phyloP scores from a whole-genome alignment of 495 filamentous ascomycete species.

The Penicillium angulare region DNA sequence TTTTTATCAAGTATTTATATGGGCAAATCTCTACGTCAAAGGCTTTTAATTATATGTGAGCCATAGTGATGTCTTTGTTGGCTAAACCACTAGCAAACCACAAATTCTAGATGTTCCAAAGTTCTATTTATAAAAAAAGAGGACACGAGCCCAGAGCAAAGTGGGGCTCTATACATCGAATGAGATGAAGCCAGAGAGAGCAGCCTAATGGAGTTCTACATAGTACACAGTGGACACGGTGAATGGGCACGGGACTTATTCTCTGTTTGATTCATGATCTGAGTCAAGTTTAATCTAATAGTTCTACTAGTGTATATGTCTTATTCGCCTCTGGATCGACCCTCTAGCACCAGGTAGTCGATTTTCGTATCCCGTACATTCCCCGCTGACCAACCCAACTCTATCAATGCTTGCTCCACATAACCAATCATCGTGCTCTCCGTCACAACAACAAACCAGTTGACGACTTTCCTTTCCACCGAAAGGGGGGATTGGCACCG shows the following conservation, averaged over 20 bases:
- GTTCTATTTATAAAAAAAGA: constrained; percentile 1
- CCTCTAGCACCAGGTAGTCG: neutral
- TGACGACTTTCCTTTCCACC: neutral
- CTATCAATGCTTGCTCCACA: neutral
- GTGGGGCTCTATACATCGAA: neutral
- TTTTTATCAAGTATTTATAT: no score
- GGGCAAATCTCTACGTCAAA: no score
- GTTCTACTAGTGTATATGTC: neutral
- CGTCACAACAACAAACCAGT: neutral
- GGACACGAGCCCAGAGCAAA: neutral
- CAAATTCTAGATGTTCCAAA: no score
- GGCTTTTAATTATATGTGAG: no score
- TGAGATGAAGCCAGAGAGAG: neutral
- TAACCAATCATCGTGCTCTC: no score
- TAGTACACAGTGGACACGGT: neutral
- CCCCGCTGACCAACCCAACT: neutral
- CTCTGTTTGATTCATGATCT: neutral
- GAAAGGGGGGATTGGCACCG: neutral
- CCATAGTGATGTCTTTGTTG: no score
- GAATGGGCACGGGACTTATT: neutral
- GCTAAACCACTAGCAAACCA: no score
- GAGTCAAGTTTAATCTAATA: no score
- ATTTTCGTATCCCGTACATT: neutral
- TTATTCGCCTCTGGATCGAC: constrained; percentile 1
- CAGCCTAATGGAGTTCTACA: neutral